Evolutionary conservation across 768 basidiomycete species (phyloP), one percentile per base, ranked within the genome.

Genomic region (Panaeolus cyanescens): DNA sequence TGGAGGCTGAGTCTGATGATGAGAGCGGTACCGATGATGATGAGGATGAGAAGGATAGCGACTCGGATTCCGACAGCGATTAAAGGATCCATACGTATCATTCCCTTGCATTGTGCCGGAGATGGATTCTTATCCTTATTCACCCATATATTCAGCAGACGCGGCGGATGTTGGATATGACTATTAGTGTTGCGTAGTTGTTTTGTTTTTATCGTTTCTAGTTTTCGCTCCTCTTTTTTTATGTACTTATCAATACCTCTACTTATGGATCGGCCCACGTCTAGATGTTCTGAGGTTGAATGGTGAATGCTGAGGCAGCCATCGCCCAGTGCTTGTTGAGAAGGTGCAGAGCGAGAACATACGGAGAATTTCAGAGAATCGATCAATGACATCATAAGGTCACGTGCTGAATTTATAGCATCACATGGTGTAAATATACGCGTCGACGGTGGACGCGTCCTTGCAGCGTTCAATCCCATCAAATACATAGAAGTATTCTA

Each of bases 31-130:
- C 72, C 39, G 80, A 77, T 61, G 79, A 77, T 58, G 80, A 82
- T 65, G 77, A 77, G 60, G 82, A 80, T 64, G 81, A 84, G 64
- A 84, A 81, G 64, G 85, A 87, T 63, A 80, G 79, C 74, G 83
- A 75, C 77, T 75, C 68, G 60, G 61, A 63, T 45, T 72, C 72
- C 54, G 72, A 73, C 62, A 71, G 73, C 59, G 74, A 72, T 65
- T 71, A 62, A 61, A 50, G 39, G 39, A 22, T 9, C n/a, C n/a
- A n/a, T n/a, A n/a, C n/a, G n/a, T 25, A 22, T 20, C 30, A 12
- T 50, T 10, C 45, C 1, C 5, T 28, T 2, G 9, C 30, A 28
- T 25, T 50, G 25, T 20, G 39, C 25, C 30, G 22, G 10, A 28
- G 45, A 13, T 15, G 25, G 25, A 50, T 22, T 25, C 4, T 4